These are phyloP conservation scores for Thuidium tamariscinum DNA, from an alignment of 225 moss, liverwort and hornwort genomes.

Conservation along the genomic window DNA sequence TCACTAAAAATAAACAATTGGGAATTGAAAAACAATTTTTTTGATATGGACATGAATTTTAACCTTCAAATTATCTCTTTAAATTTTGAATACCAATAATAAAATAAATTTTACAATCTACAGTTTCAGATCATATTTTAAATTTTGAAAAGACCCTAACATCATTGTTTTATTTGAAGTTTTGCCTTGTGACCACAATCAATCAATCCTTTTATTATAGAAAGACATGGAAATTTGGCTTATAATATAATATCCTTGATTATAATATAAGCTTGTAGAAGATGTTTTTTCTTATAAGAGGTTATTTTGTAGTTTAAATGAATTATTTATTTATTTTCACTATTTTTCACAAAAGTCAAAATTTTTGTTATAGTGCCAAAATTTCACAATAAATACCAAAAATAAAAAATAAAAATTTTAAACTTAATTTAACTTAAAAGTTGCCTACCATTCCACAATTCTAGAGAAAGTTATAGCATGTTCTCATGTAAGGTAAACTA, in stretches of 20 bases:
- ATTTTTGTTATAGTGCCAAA: background rate
- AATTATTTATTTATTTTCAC: background rate
- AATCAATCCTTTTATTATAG: background rate
- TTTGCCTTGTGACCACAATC: fast-evolving
- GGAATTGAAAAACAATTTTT: background rate
- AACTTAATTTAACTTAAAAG: background rate
- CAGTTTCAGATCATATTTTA: background rate
- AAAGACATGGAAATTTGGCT: background rate
- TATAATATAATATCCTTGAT: background rate
- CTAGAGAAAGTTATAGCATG: fast-evolving
- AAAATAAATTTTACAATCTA: background rate
- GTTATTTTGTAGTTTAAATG: background rate
- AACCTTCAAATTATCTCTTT: background rate
- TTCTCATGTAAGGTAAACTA: too few species aligned
- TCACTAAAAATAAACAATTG: background rate
- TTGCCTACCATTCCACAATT: background rate
- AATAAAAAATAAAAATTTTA: background rate
- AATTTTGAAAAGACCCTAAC: background rate
- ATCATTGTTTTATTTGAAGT: background rate
- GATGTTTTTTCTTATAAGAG: background rate
- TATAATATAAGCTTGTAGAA: background rate
- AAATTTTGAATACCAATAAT: background rate
- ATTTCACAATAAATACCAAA: background rate
- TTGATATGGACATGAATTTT: background rate
- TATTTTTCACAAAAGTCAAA: background rate